Evolutionary conservation across 257 asterid species (phyloP), one percentile per base, ranked within the genome.

Genomic region (Solanum verrucosum): DNA sequence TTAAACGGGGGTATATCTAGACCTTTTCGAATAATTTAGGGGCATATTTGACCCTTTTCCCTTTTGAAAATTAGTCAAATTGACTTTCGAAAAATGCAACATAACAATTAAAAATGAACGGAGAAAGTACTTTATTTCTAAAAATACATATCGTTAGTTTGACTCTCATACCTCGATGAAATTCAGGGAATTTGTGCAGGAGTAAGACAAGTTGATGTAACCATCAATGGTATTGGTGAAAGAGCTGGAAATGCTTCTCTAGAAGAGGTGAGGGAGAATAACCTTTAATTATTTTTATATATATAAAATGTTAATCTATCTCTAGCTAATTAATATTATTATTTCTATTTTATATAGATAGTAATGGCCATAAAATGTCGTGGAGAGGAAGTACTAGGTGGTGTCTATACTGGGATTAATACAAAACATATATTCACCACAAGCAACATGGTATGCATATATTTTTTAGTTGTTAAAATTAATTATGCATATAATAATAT

Each of bases 161-260:
- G 4, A 6, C 1, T 52, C 60, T 16, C 9, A 20, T 56, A 56
- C 65, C 0, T 56, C 1, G 10, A 56, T 56, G 25, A 1, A 59
- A 56, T 59, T 20, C 2, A 96, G 98, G 99, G 98, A 73, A 98
- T 96, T 85, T 87, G 87, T 89, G 94, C 95, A 84, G 99, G 99
- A 70, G 98, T 98, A 84, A 94, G 99, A 91, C 99, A 93, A 90
- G 70, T 96, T 13, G 99, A 96, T 87, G 98, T 95, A 86, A 94
- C 99, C 88, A 93, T 96, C 88, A 96, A 96, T 89, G 98, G 98
- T 84, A 96, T 96, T 81, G 98, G 99, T 83, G 99, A 96, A 91
- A 93, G 99, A 90, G 99, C 98, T 89, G 99, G 99, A 35, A 96
- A 96, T 92, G 99, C 99, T 70, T 96, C 99, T 46, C 77, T 95